Evolutionary conservation across 2,329 filamentous ascomycete species (phyloP).

Genomic region (Leptosphaerulina australis): DNA sequence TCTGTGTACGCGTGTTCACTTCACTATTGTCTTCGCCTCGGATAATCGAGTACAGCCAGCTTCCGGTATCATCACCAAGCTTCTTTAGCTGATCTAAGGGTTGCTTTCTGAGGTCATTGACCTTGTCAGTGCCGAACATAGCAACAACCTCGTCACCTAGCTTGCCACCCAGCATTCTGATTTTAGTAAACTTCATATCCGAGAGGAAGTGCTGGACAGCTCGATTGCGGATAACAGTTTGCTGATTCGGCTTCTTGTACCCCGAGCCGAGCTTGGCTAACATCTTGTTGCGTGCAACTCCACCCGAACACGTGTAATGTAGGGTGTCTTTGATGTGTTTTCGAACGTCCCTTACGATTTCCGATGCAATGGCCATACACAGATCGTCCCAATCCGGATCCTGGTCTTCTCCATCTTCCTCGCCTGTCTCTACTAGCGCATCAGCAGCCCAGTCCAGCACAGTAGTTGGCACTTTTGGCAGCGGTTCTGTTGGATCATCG

Average conservation of each 20-base stretch:
- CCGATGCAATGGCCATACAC: conserved; percentile 81
- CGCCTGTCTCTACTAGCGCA: conserved; percentile 78
- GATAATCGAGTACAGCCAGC: conserved; percentile 84
- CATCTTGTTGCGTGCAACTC: conserved; percentile 91
- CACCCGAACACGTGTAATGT: conserved; percentile 89
- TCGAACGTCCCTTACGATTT: conserved; percentile 82
- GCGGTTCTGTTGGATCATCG: conserved; percentile 70
- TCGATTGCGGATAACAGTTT: conserved; percentile 90
- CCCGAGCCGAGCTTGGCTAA: conserved; percentile 91
- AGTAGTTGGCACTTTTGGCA: conserved; percentile 75
- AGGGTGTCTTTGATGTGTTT: conserved; percentile 70
- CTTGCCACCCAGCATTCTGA: conserved; percentile 93
- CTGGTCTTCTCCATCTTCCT: conserved; percentile 72
- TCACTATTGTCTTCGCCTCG: conserved; percentile 86
- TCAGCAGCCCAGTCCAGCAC: conserved; percentile 84
- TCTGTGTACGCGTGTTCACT: conserved; percentile 87
- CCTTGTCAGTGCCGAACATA: conserved; percentile 79
- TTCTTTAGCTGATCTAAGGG: conserved; percentile 76
- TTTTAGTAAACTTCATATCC: conserved; percentile 91
- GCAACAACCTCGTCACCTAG: conserved; percentile 83
- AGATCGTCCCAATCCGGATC: conserved; percentile 98
- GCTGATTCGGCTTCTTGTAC: conserved; percentile 90
- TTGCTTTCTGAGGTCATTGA: conserved; percentile 75
- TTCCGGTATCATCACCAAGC: conserved; percentile 81
- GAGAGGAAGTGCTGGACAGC: conserved; percentile 79